Conservation (phyloP, 345 rosid genomes). For the Aquilaria yunnanensis region DNA sequence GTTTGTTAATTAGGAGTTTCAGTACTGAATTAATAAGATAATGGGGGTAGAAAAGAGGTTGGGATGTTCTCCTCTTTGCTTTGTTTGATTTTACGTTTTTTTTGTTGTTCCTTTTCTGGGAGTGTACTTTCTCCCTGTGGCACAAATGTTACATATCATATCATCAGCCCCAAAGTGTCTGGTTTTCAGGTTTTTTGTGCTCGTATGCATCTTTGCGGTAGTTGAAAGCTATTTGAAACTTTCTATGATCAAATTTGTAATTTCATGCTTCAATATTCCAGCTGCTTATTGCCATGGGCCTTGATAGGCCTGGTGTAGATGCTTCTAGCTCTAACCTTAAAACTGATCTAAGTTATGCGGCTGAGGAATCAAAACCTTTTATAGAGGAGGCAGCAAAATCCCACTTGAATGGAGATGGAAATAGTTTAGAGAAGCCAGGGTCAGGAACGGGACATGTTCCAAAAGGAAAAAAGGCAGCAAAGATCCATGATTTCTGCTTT, state of each 20-base stretch:
- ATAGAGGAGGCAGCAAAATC: conserved; percentile 28
- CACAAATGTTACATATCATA: not conserved
- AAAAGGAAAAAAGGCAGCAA: conserved; percentile 45
- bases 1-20: not conserved
- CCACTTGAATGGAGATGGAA: conserved; percentile 18
- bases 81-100: too few species aligned
- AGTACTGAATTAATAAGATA: too few species aligned
- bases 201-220: not conserved
- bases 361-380: conserved; percentile 40
- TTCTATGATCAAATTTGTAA: not conserved
- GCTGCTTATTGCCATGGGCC: conserved; percentile 44
- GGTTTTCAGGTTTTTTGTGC: not conserved
- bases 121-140: not conserved
- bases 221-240: not conserved
- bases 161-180: not conserved
- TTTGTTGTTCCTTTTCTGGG: too few species aligned
- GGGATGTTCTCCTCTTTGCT: too few species aligned
- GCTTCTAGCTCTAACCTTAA: conserved; percentile 23
- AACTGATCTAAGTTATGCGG: conserved; percentile 29
- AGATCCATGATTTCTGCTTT: conserved; percentile 89
- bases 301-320: conserved; percentile 35
- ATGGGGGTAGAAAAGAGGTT: too few species aligned
- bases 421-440: conserved; percentile 18
- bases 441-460: conserved; percentile 29
- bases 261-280: conserved; percentile 19